Evolutionary conservation across 768 basidiomycete genomes (phyloP).

Genomic region (Agrocybe pediades): DNA sequence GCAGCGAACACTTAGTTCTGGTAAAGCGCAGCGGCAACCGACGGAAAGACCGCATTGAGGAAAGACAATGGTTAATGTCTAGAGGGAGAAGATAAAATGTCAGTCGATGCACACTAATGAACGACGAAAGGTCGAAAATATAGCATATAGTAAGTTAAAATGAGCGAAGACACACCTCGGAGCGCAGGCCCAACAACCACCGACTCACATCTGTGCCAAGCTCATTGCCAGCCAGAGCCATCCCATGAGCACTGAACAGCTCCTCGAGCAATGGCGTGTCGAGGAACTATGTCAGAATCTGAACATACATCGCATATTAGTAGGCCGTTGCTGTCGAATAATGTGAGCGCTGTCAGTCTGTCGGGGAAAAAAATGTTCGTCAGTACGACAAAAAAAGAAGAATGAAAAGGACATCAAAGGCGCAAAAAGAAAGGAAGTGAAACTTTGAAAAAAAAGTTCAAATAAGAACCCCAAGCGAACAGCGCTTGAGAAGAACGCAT

Average conservation of each 20-base stretch:
- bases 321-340: slow-evolving; percentile 56
- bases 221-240: slow-evolving; percentile 94
- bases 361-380: background rate
- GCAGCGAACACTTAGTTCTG: slow-evolving; percentile 86
- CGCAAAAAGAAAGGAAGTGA: too few relatives aligned
- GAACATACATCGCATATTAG: slow-evolving; percentile 88
- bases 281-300: slow-evolving; percentile 92
- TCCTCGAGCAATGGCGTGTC: slow-evolving; percentile 83
- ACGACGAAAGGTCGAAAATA: background rate
- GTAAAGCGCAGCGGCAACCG: slow-evolving; percentile 76
- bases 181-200: slow-evolving; percentile 98
- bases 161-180: slow-evolving; percentile 64
- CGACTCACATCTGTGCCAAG: slow-evolving; percentile 94
- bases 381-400: background rate
- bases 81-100: too few relatives aligned
- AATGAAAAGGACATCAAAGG: too few relatives aligned
- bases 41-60: slow-evolving; percentile 84
- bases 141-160: background rate
- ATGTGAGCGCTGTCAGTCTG: slow-evolving; percentile 88
- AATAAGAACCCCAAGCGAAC: too few relatives aligned
- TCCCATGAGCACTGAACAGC: slow-evolving; percentile 94
- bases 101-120: slow-evolving; percentile 66
- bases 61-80: slow-evolving; percentile 76
- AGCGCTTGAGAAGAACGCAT: too few relatives aligned
- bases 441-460: too few relatives aligned